A percentile compares a stretch with the other conserved stretches of the same genome.
These are phyloP conservation scores for Alternaria triticimaculans DNA, from an alignment of 2,329 filamentous ascomycete species.

Conservation along the genomic window DNA sequence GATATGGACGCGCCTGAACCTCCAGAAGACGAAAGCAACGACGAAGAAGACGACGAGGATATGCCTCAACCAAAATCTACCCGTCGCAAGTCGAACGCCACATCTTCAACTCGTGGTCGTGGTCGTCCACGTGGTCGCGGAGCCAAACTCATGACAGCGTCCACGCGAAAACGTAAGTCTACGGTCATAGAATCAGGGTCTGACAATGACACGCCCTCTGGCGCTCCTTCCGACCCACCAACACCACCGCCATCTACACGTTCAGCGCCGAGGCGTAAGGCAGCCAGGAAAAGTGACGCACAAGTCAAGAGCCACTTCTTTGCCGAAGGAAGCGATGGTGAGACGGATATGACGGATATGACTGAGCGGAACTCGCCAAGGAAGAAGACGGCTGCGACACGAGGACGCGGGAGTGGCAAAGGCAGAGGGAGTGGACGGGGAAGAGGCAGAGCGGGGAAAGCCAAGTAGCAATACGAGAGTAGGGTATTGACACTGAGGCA, in stretches of 20 bases:
- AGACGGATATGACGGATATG: slow-evolving; percentile 41
- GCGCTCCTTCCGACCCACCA: slow-evolving; percentile 11
- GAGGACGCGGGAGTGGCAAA: slow-evolving; percentile 5
- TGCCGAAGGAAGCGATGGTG: slow-evolving; percentile 37
- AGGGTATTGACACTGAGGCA: background rate
- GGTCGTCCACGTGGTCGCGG: slow-evolving; percentile 3
- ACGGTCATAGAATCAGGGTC: slow-evolving; percentile 10
- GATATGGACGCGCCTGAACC: slow-evolving; percentile 13
- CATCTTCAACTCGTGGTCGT: background rate
- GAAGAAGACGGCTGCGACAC: slow-evolving; percentile 8
- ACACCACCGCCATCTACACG: slow-evolving; percentile 16
- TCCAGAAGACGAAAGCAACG: slow-evolving; percentile 56
- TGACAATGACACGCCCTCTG: slow-evolving; percentile 19
- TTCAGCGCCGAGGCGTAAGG: slow-evolving; percentile 31
- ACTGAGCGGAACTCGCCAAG: slow-evolving; percentile 30
- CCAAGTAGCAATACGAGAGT: slow-evolving; percentile 1
- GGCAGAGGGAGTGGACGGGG: slow-evolving; percentile 17
- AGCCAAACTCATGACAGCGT: slow-evolving; percentile 10
- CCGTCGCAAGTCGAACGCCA: slow-evolving; percentile 16
- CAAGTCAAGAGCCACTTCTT: slow-evolving; percentile 46
- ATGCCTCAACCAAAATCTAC: background rate
- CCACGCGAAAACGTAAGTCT: slow-evolving; percentile 15
- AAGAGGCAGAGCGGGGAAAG: slow-evolving; percentile 9
- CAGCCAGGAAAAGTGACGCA: slow-evolving; percentile 37
- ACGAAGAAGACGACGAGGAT: slow-evolving; percentile 39